Evolutionary conservation across 805 yeast species (phyloP).

Genomic region (Suhomyces sp.): DNA sequence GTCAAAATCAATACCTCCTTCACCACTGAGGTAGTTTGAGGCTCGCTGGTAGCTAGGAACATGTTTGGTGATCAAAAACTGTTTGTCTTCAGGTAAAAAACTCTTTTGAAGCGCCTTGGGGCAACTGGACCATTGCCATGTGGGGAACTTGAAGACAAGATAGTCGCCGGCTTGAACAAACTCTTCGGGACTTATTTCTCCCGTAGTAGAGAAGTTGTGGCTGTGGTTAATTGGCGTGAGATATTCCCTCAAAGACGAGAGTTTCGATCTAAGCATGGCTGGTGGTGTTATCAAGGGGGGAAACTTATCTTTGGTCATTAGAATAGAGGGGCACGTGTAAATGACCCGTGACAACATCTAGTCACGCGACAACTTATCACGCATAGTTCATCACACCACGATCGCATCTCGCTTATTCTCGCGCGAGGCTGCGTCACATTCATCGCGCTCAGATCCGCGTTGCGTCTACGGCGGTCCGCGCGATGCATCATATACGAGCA

Average conservation of each 20-base stretch:
- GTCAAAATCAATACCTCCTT: conserved; percentile 34
- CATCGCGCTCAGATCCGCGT: neutral
- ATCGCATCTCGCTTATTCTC: neutral
- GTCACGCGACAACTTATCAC: neutral
- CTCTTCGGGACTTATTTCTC: conserved; percentile 94
- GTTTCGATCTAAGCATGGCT: conserved; percentile 57
- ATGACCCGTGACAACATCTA: neutral
- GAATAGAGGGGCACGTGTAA: neutral
- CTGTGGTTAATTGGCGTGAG: conserved; percentile 84
- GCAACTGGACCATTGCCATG: conserved; percentile 80
- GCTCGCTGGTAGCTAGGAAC: conserved; percentile 86
- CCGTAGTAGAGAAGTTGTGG: conserved; percentile 83
- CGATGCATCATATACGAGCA: neutral
- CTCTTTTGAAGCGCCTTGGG: conserved; percentile 45
- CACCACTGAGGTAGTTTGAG: conserved; percentile 45
- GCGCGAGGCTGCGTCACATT: neutral
- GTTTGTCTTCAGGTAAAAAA: conserved; percentile 84
- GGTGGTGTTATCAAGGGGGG: neutral
- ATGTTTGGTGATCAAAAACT: conserved; percentile 80
- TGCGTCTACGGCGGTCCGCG: neutral
- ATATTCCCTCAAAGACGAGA: conserved; percentile 86
- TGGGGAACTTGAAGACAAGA: conserved; percentile 85
- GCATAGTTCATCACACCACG: neutral
- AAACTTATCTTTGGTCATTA: conserved; percentile 1
- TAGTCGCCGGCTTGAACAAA: conserved; percentile 94